Base-by-base conservation (phyloP, 2,329 filamentous ascomycete species). In the Microascus cirrosus region DNA sequence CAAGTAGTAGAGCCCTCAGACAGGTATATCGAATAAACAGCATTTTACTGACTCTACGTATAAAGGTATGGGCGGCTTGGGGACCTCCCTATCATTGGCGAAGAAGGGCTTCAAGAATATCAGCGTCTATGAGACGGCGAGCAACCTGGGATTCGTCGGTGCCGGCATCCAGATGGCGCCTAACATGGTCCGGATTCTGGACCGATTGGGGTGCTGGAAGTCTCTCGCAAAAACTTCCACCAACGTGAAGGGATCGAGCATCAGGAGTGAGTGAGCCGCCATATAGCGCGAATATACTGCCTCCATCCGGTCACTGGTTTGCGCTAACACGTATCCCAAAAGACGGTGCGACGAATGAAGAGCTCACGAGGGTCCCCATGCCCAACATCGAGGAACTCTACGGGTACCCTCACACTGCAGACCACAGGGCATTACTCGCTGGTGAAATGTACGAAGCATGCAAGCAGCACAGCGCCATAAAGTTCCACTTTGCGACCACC, bases 111-210 rank as follows among this genome's bases (percentile, higher is more conserved):
- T 93, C 71, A 81, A 77, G 62, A 74, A 87, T 59, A 85, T 93
- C 65, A 77, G 86, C 58, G 82, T 93, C 55, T 93, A 84, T 68
- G 89, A 93, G 68, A 81, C 78, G 39, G 88, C 88, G 0, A 81
- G 85, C 4, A 81, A 83, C 62, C 77, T 93, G 3, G 89, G 89
- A 5, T 93, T 93, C 64, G 88, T 93, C 1, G 90, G 90, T 25
- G 90, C 90, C 1, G 90, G 90, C 5, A 93, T 94, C 62, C 90
- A 95, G 68, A 77, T 93, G 59, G 87, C 89, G 0, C 89, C 89
- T 0, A 95, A 94, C 63, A 87, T 93, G 79, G 84, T 85, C 3
- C 81, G 87, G 2, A 87, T 94, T 10, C 77, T 94, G 13, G 85
- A 90, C 66, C 75, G 78, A 15, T 73, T 92, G 45, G 89, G 85